Base-by-base conservation (phyloP, 495 filamentous ascomycete genomes). In the Hypoxylon intermedium region DNA sequence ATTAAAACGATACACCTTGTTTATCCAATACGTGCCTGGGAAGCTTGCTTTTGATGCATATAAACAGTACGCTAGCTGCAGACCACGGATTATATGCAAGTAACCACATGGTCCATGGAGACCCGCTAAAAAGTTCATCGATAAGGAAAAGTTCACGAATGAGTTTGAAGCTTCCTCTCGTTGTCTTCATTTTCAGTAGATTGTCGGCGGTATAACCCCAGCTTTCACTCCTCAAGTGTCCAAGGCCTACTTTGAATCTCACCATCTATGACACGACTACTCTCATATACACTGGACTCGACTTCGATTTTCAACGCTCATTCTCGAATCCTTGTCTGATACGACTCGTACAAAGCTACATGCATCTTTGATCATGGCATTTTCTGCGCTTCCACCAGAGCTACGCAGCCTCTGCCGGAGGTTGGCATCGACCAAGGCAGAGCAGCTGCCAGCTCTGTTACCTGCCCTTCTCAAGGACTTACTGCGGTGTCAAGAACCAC, bases 321-420 rank as follows among this genome's bases (percentile, higher is more conserved):
- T 2, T 38, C 34, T n/a, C n/a, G n/a, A 38, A 6, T 21, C 2
- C 6, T 13, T 41, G 6, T 6, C 3, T 5, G 11, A 19, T 16
- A 18, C 5, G 18, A 38, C 16, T 21, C 16, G 12, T 20, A 9
- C 16, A 16, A 19, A 7, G 2, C 18, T 41, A 12, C 5, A 42
- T 2, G 36, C 20, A 31, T 54, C 40, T 31, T 47, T 45, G 52
- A 30, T 12, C 28, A 62, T 70, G 67, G 64, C 63, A 26, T 66
- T 70, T 30, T 53, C 63, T 34, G 51, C 55, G 30, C 51, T 72
- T 33, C 76, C 78, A n/a, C 67, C 77, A 36, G 79, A 81, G 43
- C 72, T 92, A 7, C 82, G 85, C 43, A 84, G 85, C 3, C 77
- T 92, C 51, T 89, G 86, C 53, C 83, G 86, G 60, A 83, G 85